phyloP scores from a whole-genome alignment of 2,329 filamentous ascomycete genomes.

The Fusarium penzigii region DNA sequence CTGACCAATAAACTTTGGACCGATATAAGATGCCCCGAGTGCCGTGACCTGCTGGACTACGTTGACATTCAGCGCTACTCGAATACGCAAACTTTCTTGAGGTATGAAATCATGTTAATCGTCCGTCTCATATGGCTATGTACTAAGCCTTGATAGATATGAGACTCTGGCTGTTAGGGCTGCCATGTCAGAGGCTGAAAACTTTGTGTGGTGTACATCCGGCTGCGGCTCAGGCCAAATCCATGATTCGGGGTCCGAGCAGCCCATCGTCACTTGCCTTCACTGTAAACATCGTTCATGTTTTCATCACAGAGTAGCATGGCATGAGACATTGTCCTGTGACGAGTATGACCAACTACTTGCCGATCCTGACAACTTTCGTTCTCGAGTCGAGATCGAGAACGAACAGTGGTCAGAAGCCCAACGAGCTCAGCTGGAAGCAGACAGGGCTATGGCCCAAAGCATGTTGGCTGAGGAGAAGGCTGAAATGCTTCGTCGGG shows the following conservation, averaged over 20 bases:
- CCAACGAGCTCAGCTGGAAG: constrained; percentile 49
- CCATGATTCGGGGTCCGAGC: constrained; percentile 41
- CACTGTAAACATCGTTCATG: constrained; percentile 43
- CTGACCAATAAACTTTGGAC: constrained; percentile 41
- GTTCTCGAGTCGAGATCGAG: constrained; percentile 37
- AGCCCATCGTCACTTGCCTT: constrained; percentile 45
- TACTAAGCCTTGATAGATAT: constrained; percentile 35
- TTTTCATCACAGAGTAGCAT: constrained; percentile 42
- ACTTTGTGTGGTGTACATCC: constrained; percentile 56
- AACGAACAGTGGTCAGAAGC: constrained; percentile 39
- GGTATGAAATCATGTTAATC: constrained; percentile 30
- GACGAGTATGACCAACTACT: constrained; percentile 43
- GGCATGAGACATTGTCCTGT: constrained; percentile 45
- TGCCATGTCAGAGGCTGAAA: constrained; percentile 42
- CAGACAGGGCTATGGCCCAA: constrained; percentile 40
- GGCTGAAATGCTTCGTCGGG: constrained; percentile 24
- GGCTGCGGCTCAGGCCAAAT: constrained; percentile 55
- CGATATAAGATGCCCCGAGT: constrained; percentile 55
- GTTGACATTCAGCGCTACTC: constrained; percentile 48
- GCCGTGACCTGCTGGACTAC: constrained; percentile 43
- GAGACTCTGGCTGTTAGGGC: constrained; percentile 45
- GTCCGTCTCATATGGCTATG: neutral
- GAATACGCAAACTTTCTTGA: constrained; percentile 42
- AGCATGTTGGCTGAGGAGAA: constrained; percentile 34
- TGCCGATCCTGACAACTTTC: constrained; percentile 41